Evolutionary conservation across 441 rosid genomes (phyloP).

Genomic region (Dalechampia spathulata): DNA sequence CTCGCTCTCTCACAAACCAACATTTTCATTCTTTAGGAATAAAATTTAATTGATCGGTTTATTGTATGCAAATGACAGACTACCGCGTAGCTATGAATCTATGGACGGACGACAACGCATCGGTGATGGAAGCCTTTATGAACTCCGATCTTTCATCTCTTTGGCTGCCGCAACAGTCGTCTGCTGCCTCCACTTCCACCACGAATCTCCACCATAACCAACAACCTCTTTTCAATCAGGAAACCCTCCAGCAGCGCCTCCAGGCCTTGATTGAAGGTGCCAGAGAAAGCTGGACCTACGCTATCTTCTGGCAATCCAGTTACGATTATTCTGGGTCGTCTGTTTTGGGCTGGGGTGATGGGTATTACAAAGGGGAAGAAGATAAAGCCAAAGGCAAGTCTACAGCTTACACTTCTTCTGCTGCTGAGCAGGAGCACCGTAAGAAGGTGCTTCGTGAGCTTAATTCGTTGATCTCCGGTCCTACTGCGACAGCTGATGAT

Average conservation of each 20-base stretch:
- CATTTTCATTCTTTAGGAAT: too few relatives aligned
- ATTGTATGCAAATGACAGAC: conserved; percentile 44
- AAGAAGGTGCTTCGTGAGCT: conserved; percentile 76
- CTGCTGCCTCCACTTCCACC: conserved; percentile 28
- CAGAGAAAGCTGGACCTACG: conserved; percentile 78
- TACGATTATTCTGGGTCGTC: conserved; percentile 45
- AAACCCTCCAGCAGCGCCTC: conserved; percentile 86
- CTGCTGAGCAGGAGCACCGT: conserved; percentile 73
- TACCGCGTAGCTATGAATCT: conserved; percentile 57
- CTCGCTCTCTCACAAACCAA: too few relatives aligned
- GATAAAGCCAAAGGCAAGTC: conserved; percentile 45
- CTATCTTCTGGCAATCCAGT: conserved; percentile 92
- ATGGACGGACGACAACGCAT: conserved; percentile 72
- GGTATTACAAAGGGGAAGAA: conserved; percentile 82
- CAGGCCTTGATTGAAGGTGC: conserved; percentile 76
- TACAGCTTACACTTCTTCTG: conserved; percentile 26
- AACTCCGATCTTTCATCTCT: conserved; percentile 57
- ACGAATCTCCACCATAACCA: conserved; percentile 7
- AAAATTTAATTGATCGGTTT: too few relatives aligned
- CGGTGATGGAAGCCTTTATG: conserved; percentile 93
- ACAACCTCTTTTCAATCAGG: conserved; percentile 45
- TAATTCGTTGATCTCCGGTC: conserved; percentile 74
- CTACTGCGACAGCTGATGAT: conserved; percentile 60
- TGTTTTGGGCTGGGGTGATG: conserved; percentile 88
- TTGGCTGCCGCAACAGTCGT: conserved; percentile 54